Percentiles rank a stretch among this genome's conserved stretches.
Conservation (phyloP, 331 rosid species). For the Cucumis variabilis region DNA sequence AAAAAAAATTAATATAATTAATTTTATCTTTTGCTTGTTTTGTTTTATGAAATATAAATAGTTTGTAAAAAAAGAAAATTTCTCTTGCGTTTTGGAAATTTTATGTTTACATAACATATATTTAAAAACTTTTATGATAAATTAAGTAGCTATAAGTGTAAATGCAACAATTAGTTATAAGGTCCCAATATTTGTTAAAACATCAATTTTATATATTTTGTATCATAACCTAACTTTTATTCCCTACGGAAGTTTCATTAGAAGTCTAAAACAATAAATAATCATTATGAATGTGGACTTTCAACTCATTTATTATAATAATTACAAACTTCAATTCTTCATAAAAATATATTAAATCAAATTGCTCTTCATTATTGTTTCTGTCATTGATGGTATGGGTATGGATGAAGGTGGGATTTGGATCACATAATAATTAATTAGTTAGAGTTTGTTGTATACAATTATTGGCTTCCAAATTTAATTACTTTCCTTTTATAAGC, state of each 20-base stretch:
- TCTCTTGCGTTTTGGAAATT: too few species aligned
- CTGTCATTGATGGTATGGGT: background rate
- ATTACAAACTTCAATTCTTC: background rate
- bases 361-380: background rate
- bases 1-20: too few species aligned
- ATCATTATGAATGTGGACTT: background rate
- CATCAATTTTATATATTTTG: background rate
- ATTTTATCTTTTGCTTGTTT: too few species aligned
- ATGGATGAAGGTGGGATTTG: conserved; percentile 6
- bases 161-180: too few species aligned
- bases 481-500: background rate
- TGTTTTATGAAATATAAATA: too few species aligned
- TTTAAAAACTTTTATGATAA: too few species aligned
- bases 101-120: too few species aligned
- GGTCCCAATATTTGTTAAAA: too few species aligned
- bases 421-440: background rate
- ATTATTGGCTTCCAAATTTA: background rate
- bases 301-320: background rate
- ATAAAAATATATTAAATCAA: background rate
- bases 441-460: background rate
- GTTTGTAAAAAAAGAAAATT: too few species aligned
- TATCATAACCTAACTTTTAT: background rate
- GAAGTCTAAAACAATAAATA: background rate
- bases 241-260: background rate
- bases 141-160: too few species aligned